These are phyloP conservation scores for Boletus sensibilis DNA, from an alignment of 768 basidiomycete species.

Conservation along the genomic window DNA sequence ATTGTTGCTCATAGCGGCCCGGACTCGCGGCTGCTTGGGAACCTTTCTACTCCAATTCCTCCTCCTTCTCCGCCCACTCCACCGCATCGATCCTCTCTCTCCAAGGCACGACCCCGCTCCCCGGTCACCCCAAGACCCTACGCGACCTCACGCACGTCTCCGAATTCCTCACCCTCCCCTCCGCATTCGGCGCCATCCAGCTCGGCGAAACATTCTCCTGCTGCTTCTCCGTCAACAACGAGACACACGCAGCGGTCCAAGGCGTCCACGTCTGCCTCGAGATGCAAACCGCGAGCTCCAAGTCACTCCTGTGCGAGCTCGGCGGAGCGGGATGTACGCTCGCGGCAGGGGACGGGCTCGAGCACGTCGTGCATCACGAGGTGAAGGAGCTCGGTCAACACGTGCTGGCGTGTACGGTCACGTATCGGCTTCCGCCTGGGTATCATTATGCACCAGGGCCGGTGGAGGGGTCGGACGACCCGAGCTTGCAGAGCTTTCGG, in stretches of 20 bases:
- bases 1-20: constrained; percentile 52
- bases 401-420: constrained; percentile 81
- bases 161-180: constrained; percentile 76
- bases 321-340: constrained; percentile 55
- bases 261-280: constrained; percentile 71
- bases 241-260: constrained; percentile 59
- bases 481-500: constrained; percentile 65
- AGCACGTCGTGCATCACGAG: constrained; percentile 76
- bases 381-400: constrained; percentile 94
- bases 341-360: constrained; percentile 56
- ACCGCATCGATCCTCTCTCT: constrained; percentile 75
- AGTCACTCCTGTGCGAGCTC: constrained; percentile 60
- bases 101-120: constrained; percentile 67
- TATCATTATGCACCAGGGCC: constrained; percentile 49
- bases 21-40: constrained; percentile 76
- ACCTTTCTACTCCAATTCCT: constrained; percentile 82
- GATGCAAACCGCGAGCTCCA: constrained; percentile 78
- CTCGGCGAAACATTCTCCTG: constrained; percentile 88
- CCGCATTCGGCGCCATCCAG: constrained; percentile 83
- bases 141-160: constrained; percentile 78
- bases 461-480: constrained; percentile 51
- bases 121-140: constrained; percentile 79
- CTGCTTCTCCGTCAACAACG: constrained; percentile 81
- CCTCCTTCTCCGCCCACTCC: constrained; percentile 79
- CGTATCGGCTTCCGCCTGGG: constrained; percentile 70